Percentiles rank a stretch among this genome's conserved stretches.
These are phyloP conservation scores for Suillus ampliporus DNA, from an alignment of 768 basidiomycete species.

Conservation along the genomic window DNA sequence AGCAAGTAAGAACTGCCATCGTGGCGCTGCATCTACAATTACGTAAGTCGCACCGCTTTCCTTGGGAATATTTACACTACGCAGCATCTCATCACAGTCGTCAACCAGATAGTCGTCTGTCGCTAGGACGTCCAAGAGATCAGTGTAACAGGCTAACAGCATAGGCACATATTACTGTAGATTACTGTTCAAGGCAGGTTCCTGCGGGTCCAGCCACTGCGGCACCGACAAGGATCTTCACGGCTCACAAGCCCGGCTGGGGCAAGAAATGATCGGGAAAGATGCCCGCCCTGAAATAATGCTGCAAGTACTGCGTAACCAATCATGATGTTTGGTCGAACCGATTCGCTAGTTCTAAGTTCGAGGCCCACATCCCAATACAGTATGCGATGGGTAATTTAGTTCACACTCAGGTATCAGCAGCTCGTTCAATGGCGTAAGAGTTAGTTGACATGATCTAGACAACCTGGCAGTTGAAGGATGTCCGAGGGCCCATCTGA, in stretches of 20 bases:
- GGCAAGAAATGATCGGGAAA: background rate
- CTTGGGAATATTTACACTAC: background rate
- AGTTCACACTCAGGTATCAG: background rate
- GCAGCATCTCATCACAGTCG: background rate
- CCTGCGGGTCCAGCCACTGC: background rate
- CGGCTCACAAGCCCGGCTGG: background rate
- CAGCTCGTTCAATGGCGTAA: background rate
- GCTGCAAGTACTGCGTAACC: background rate
- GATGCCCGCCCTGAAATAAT: background rate
- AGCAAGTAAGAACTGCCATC: constrained; percentile 7
- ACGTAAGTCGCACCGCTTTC: background rate
- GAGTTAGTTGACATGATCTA: background rate
- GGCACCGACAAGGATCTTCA: background rate
- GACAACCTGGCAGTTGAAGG: background rate
- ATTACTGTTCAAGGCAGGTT: background rate
- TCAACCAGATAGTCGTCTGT: constrained; percentile 3
- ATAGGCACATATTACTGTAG: background rate
- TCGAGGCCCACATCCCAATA: background rate
- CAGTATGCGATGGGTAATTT: background rate
- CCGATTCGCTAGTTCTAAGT: background rate
- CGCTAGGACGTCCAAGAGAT: constrained; percentile 2
- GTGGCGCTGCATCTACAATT: background rate
- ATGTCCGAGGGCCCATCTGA: too few relatives aligned
- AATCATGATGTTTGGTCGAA: background rate
- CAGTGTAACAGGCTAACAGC: background rate